phyloP scores from a whole-genome alignment of 2,329 filamentous ascomycete species.

The Paraphaeosphaeria minitans region DNA sequence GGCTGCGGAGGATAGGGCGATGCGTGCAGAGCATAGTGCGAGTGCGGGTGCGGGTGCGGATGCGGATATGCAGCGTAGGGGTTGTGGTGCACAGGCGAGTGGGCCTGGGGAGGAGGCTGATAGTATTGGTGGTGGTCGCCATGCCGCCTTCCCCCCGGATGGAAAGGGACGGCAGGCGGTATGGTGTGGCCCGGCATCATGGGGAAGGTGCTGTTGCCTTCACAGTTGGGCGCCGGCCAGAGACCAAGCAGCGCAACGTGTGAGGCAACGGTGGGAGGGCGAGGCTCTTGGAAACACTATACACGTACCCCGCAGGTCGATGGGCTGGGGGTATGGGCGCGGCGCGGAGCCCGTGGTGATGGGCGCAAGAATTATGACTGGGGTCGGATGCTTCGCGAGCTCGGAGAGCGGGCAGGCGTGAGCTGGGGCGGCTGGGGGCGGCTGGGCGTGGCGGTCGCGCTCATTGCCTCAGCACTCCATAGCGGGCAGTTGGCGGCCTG shows the following conservation, averaged over 20 bases:
- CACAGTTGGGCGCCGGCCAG: constrained; percentile 46
- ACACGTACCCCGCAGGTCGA: constrained; percentile 8
- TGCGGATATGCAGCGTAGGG: constrained; percentile 46
- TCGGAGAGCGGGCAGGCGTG: constrained; percentile 22
- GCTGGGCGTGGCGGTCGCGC: constrained; percentile 24
- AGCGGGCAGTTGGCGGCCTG: constrained; percentile 35
- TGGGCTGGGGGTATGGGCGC: constrained; percentile 10
- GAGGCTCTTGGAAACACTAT: constrained; percentile 8
- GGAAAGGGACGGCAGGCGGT: constrained; percentile 45
- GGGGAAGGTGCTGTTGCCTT: constrained; percentile 61
- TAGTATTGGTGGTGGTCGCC: constrained; percentile 45
- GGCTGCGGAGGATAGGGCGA: constrained; percentile 47
- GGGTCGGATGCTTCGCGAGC: constrained; percentile 35
- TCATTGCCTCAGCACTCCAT: constrained; percentile 46
- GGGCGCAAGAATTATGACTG: constrained; percentile 34
- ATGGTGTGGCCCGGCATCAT: constrained; percentile 72
- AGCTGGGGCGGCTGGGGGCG: constrained; percentile 26
- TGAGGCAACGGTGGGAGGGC: constrained; percentile 43
- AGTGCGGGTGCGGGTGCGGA: constrained; percentile 43
- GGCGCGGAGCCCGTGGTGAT: constrained; percentile 18
- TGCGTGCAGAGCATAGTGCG: constrained; percentile 48
- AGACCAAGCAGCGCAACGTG: constrained; percentile 45
- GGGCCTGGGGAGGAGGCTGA: constrained; percentile 41
- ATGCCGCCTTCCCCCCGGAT: constrained; percentile 50
- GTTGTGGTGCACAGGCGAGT: constrained; percentile 47